These are phyloP conservation scores for Bolboschoenoplectus hybrid DNA, from an alignment of 202 grass and related monocot species.

Conservation along the genomic window DNA sequence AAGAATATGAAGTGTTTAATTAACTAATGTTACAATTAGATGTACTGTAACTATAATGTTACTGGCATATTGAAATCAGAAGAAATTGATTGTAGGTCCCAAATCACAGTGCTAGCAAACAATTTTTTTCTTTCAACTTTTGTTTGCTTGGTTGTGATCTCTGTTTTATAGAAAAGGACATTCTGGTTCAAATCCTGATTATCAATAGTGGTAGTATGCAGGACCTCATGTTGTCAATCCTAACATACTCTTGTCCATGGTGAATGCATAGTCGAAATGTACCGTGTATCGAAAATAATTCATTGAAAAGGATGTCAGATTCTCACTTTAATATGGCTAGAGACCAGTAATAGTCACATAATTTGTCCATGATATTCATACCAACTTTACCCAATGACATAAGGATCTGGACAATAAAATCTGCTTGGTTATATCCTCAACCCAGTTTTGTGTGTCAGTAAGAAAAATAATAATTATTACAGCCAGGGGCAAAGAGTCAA, in stretches of 20 bases:
- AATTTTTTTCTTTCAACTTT: background rate
- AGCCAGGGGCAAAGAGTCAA: background rate
- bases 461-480: slow-evolving; percentile 8
- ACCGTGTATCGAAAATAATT: background rate
- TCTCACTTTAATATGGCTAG: background rate
- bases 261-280: background rate
- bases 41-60: slow-evolving; percentile 13
- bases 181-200: slow-evolving; percentile 21
- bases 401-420: slow-evolving; percentile 10
- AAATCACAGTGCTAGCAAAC: background rate
- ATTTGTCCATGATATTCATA: background rate
- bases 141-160: background rate
- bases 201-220: background rate
- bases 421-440: background rate
- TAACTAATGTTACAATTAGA: slow-evolving; percentile 21
- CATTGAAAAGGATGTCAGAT: background rate
- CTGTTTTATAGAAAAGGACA: background rate
- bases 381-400: background rate
- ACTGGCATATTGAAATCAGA: slow-evolving; percentile 1
- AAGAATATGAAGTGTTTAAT: slow-evolving; percentile 32
- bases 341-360: background rate
- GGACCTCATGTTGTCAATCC: background rate
- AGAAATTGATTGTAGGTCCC: background rate
- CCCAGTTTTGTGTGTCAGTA: background rate
- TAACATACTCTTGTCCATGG: background rate